phyloP scores from a whole-genome alignment of 176 grass and related monocot genomes.

The Rhynchospora pubera region DNA sequence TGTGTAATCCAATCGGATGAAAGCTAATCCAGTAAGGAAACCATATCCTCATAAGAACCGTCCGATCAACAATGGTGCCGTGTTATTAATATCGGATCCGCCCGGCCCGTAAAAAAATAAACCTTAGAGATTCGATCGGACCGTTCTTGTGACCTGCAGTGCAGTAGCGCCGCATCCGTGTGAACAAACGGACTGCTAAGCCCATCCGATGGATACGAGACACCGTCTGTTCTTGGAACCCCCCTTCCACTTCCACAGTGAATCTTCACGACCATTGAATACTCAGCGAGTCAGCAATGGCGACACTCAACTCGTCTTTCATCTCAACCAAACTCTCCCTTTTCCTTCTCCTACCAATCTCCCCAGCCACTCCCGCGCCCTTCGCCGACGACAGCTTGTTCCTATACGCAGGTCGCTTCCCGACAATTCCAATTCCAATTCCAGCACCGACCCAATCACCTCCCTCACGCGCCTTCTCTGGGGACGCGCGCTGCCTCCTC shows the following conservation, averaged over 20 bases:
- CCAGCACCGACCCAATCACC: constrained; percentile 29
- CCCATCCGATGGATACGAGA: background rate
- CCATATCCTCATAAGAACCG: no score
- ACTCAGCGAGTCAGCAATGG: background rate
- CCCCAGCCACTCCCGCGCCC: background rate
- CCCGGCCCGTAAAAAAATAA: no score
- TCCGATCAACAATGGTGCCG: no score
- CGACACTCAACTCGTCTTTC: background rate
- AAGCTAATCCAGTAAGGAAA: no score
- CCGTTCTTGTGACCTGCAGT: no score
- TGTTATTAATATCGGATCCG: no score
- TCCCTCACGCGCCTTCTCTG: constrained; percentile 34
- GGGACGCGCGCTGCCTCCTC: constrained; percentile 29
- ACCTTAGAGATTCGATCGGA: no score
- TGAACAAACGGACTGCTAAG: no score
- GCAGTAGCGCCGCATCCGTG: no score
- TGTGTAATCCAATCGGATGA: no score
- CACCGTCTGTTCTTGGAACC: no score
- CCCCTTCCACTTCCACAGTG: background rate
- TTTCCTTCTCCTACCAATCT: background rate
- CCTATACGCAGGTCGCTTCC: background rate
- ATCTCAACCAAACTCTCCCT: background rate
- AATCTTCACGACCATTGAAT: background rate
- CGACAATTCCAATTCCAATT: background rate
- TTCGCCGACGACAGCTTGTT: background rate